phyloP scores from a whole-genome alignment of 352 stramenopile species.

The Phytophthora megakarya region DNA sequence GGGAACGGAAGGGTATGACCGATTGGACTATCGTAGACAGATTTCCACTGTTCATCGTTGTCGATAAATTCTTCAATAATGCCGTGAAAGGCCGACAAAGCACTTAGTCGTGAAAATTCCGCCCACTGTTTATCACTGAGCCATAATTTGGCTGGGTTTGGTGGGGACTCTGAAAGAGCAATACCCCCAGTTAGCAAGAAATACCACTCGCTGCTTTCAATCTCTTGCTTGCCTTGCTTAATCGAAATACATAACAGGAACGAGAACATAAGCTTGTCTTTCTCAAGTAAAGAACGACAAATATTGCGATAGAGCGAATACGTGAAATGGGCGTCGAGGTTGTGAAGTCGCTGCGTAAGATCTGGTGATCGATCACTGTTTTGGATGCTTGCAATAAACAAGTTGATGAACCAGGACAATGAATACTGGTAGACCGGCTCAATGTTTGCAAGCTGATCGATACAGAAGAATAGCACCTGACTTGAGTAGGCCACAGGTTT shows the following conservation, averaged over 20 bases:
- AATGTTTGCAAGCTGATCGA: constrained; percentile 93
- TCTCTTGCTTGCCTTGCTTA: constrained; percentile 75
- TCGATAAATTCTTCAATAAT: constrained; percentile 87
- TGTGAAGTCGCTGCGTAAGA: constrained; percentile 74
- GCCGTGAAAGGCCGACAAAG: constrained; percentile 74
- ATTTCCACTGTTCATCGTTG: constrained; percentile 83
- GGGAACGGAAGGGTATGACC: constrained; percentile 86
- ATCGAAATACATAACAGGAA: constrained; percentile 91
- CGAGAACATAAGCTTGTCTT: constrained; percentile 94
- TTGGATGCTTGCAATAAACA: constrained; percentile 91
- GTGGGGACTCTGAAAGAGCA: constrained; percentile 88
- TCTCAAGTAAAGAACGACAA: constrained; percentile 92
- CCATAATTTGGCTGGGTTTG: constrained; percentile 91
- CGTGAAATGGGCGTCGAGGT: constrained; percentile 90
- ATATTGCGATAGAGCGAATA: constrained; percentile 94
- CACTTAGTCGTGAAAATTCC: constrained; percentile 90
- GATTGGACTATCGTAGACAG: constrained; percentile 85
- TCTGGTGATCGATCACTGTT: constrained; percentile 82
- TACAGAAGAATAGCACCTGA: constrained; percentile 95
- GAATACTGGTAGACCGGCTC: constrained; percentile 95
- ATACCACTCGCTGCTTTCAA: constrained; percentile 91
- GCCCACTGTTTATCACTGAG: constrained; percentile 93
- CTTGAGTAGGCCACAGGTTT: constrained; percentile 89
- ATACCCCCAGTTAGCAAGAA: constrained; percentile 94
- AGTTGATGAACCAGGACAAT: constrained; percentile 92